Evolutionary conservation across 2,329 filamentous ascomycete genomes (phyloP), one percentile per base, ranked within the genome.

Genomic region (Cordyceps tenuipes): DNA sequence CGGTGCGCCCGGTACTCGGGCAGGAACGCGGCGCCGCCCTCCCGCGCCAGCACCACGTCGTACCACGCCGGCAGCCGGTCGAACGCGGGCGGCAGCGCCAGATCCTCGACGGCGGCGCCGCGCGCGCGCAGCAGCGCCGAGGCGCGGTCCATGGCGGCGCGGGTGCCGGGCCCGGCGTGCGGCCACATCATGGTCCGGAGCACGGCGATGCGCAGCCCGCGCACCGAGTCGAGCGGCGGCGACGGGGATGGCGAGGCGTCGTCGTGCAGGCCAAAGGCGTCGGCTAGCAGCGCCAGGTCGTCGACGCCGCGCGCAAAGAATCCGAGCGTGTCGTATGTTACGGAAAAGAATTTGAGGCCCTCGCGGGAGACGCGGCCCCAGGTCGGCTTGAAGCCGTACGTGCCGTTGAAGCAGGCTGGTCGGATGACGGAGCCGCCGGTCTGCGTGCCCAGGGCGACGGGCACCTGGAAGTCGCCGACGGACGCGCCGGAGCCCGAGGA

Each of bases 401-500:
- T 75, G 6, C 85, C 85, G 62, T 83, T 87, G 71, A 82, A 89
- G 0, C 83, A 83, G 0, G 76, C 86, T 0, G 86, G 86, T 0
- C 85, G 79, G 49, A 89, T 82, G 0, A 77, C 82, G 61, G 82
- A 85, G 0, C 86, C 86, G 2, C 81, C 82, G 0, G 86, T 90
- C 66, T 89, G 86, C 0, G 85, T 87, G 0, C 85, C 86, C 0
- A 89, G 71, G 0, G 73, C 79, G 12, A 89, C 66, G 0, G 85
- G 82, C 0, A 79, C 79, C 63, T 89, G 86, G 57, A 81, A 80
- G 63, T 89, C 86, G 7, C 75, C 85, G 0, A 89, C 85, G 0
- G 83, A 85, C 0, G 86, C 85, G 0, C 77, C 86, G 0, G 85
- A 88, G 0, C 87, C 86, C 0, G 84, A 83, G 0, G 84, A 88